These are phyloP conservation scores for Daldinia bambusicola DNA, from an alignment of 495 filamentous ascomycete genomes.

Conservation along the genomic window DNA sequence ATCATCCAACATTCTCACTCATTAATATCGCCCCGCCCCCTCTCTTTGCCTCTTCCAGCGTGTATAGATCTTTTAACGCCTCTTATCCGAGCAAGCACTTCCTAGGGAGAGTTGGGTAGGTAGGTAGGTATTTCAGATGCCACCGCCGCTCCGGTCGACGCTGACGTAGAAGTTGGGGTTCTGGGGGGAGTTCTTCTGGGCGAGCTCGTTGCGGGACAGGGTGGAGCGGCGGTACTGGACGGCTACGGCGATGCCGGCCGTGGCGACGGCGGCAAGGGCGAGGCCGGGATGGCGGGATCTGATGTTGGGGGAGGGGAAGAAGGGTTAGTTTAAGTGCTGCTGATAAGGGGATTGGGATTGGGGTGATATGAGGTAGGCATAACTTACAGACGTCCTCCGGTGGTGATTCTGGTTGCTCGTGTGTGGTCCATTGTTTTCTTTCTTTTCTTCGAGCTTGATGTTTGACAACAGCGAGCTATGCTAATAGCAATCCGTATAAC, in stretches of 20 bases:
- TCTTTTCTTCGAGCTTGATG: background rate
- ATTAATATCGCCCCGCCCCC: background rate
- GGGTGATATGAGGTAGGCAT: background rate
- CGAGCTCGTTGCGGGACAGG: constrained; percentile 53
- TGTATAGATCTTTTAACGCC: too few relatives aligned
- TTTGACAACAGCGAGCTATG: background rate
- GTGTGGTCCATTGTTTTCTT: constrained; percentile 31
- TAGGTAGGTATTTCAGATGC: constrained; percentile 50
- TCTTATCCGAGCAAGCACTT: too few relatives aligned
- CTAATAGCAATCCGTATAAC: background rate
- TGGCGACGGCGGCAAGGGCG: constrained; percentile 41
- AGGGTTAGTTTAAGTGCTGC: constrained; percentile 8
- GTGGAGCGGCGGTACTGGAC: constrained; percentile 51
- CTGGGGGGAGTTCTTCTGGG: constrained; percentile 50
- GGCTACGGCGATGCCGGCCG: constrained; percentile 44
- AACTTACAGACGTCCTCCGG: constrained; percentile 41
- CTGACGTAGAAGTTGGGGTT: constrained; percentile 53
- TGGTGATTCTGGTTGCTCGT: constrained; percentile 25
- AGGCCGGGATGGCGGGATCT: constrained; percentile 51
- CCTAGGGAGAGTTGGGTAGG: too few relatives aligned
- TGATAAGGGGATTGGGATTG: background rate
- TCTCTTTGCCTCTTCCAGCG: background rate
- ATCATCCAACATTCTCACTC: too few relatives aligned
- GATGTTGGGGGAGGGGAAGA: background rate
- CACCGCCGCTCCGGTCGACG: constrained; percentile 61